Base-by-base conservation (phyloP, 495 filamentous ascomycete species). In the Penicillium lagena region DNA sequence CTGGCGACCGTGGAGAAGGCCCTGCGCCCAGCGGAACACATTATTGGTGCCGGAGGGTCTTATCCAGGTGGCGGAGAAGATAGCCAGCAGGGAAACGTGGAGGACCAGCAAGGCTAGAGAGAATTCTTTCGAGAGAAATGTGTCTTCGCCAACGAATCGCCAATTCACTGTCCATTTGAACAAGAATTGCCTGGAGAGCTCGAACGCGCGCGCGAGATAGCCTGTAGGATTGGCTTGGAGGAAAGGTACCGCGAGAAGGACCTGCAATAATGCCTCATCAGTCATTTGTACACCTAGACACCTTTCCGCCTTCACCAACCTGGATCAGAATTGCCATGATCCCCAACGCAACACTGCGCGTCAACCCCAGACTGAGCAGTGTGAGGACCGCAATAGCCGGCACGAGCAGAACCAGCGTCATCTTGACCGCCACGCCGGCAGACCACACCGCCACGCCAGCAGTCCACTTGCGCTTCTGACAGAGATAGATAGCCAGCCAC, bases 101-200 rank as follows among this genome's bases (percentile, higher is more conserved):
- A 83, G 58, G 6, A 67, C 73, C 13, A 96, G 66, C 35, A 98
- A 69, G 7, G 62, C 63, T 13, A 82, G 38, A 31, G 90, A 80
- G 57, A 96, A 95, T 10, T 70, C 60, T 42, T 67, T 77, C 40
- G 88, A 94, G 15, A 94, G 72, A 52, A 98, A 98, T 1, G 62
- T 62, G 14, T 89, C 81, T 58, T 96, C 89, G 10, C 83, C 81
- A 6, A 96, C 63, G 52, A 98, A 96, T 36, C 91, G 79, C 91
- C 91, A 98, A 63, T 98, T 98, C 45, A 98, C 93, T 0, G 93
- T 97, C 93, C 93, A 97, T 60, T 95, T 90, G 73, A 89, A 96
- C 50, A 95, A 73, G 61, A 98, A 98, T 51, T 83, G 78, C 37
- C 93, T 75, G 27, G 86, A 86, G 27, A 98, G 71, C 68, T 98